These are phyloP conservation scores for Boletellus sp. DNA, from an alignment of 768 basidiomycete species.

Conservation along the genomic window DNA sequence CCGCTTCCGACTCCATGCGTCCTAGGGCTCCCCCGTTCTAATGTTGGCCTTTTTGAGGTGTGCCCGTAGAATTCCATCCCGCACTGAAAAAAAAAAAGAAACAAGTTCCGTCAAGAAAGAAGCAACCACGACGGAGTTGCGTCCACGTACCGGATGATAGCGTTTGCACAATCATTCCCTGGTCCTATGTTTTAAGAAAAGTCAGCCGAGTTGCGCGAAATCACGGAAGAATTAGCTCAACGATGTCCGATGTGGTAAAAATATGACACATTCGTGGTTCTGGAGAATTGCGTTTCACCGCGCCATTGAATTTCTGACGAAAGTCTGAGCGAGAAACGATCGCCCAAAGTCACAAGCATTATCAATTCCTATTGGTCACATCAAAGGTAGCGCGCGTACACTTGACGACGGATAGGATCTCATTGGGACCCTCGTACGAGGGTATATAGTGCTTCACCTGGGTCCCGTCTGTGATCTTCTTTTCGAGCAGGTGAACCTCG, in stretches of 20 bases:
- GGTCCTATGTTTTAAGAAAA: constrained; percentile 44
- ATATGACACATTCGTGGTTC: constrained; percentile 55
- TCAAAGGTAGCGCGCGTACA: constrained; percentile 41
- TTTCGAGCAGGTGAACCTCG: constrained; percentile 64
- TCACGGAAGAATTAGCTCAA: constrained; percentile 33
- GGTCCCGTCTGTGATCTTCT: constrained; percentile 60
- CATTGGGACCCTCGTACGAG: constrained; percentile 69
- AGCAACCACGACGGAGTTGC: not conserved
- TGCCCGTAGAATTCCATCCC: constrained; percentile 58
- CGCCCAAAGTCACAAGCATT: no score
- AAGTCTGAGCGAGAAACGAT: constrained; percentile 43
- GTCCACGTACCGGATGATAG: constrained; percentile 47
- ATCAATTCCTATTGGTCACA: not conserved
- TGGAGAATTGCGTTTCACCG: constrained; percentile 54
- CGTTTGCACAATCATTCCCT: constrained; percentile 57
- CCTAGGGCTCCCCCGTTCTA: no score
- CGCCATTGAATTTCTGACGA: constrained; percentile 65
- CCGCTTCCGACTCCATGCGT: no score
- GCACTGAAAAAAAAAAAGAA: constrained; percentile 36
- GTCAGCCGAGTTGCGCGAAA: not conserved
- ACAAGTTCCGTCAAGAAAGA: not conserved
- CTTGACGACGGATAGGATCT: constrained; percentile 55
- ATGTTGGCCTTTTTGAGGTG: constrained; percentile 53
- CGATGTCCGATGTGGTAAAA: constrained; percentile 67
- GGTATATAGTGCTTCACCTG: constrained; percentile 56